Evolutionary conservation across 2,329 filamentous ascomycete species (phyloP), one percentile per base, ranked within the genome.

Genomic region (Dothideomycetes sp.): DNA sequence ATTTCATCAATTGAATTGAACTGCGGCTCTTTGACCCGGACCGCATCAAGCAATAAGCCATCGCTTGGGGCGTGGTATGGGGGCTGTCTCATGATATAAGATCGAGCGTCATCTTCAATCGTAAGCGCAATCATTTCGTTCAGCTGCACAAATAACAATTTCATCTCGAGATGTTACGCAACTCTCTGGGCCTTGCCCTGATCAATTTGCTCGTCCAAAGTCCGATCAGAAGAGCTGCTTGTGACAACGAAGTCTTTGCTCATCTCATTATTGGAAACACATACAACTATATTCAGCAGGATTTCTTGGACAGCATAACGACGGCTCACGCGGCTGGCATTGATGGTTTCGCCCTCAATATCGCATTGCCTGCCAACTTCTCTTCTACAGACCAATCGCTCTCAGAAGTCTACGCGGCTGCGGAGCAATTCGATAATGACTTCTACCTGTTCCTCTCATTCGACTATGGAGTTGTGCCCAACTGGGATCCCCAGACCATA

Each of bases 361-460:
- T 72, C 34, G 68, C 66, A 19, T 53, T 54, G 5, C 68, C 73
- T 40, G 35, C 38, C 17, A 38, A 41, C 27, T 31, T 31, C 16
- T 39, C 33, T 31, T 34, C 37, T 69, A 68, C 1, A 68, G 70
- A 3, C 59, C 62, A 8, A 57, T 56, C 5, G 56, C 59, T 42
- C 7, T 7, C 7, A 7, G 22, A 27, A 7, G 12, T 27, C 22
- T 27, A 27, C 12, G 22, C 22, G 12, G 22, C 22, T 27, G 22
- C 22, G 7, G 22, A 27, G 12, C 22, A 27, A 27, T 27, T 7
- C 22, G 22, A 27, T 12, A 7, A 27, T n/a, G 54, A 56, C 34
- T 70, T 75, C 61, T 70, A 72, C 40, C 67, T 73, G 11, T 73
- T 75, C 40, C 64, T 75, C 45, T 74, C 70, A 1, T 75, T 75